Evolutionary conservation across 805 yeast species (phyloP).

Genomic region (Saccharomycopsis capsularis): DNA sequence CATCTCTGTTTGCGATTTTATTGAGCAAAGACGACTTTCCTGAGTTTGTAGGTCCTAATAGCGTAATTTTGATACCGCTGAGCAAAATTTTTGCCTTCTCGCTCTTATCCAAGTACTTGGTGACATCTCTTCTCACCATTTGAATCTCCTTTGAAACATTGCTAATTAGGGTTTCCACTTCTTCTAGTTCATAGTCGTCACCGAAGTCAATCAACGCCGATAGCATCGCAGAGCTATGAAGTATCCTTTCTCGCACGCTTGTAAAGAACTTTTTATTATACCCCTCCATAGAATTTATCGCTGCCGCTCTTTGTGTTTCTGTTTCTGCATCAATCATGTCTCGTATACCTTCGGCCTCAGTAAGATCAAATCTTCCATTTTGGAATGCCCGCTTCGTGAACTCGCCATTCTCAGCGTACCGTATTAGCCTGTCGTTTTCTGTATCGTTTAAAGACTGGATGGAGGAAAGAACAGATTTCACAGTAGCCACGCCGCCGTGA

Average conservation of each 20-base stretch:
- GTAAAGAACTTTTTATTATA: slow-evolving; percentile 46
- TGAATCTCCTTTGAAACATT: slow-evolving; percentile 41
- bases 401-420: slow-evolving; percentile 92
- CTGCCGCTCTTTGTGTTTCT: slow-evolving; percentile 74
- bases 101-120: slow-evolving; percentile 38
- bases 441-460: slow-evolving; percentile 48
- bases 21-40: slow-evolving; percentile 90
- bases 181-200: slow-evolving; percentile 82
- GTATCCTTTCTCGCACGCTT: slow-evolving; percentile 60
- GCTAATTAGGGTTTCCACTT: slow-evolving; percentile 45
- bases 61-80: slow-evolving; percentile 63
- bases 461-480: slow-evolving; percentile 58
- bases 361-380: slow-evolving; percentile 76
- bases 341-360: slow-evolving; percentile 85
- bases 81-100: slow-evolving; percentile 55
- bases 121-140: slow-evolving; percentile 39
- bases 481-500: slow-evolving; percentile 90
- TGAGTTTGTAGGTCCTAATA: slow-evolving; percentile 92
- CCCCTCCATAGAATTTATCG: slow-evolving; percentile 69
- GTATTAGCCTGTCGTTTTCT: slow-evolving; percentile 34
- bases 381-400: slow-evolving; percentile 82
- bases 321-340: slow-evolving; percentile 92
- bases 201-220: slow-evolving; percentile 93
- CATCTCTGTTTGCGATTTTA: slow-evolving; percentile 65
- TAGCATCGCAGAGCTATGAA: slow-evolving; percentile 62